phyloP scores from a whole-genome alignment of 768 basidiomycete species.

The Mycena metata region DNA sequence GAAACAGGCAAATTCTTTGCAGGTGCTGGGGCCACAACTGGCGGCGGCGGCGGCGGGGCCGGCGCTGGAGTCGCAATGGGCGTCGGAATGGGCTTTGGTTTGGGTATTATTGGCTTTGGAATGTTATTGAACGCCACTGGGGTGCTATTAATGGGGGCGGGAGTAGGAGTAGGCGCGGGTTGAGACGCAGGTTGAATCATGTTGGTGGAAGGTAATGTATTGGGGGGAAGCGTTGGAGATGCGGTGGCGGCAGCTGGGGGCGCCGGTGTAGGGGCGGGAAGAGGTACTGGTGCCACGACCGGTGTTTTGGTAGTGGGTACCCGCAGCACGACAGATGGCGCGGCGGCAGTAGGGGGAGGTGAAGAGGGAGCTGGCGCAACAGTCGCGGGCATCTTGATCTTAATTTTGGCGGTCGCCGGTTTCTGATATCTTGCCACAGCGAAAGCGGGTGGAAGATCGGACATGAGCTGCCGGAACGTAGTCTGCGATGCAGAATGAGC shows the following conservation, averaged over 20 bases:
- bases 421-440: conserved; percentile 74
- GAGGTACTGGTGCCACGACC: conserved; percentile 36
- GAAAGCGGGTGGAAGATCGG: conserved; percentile 79
- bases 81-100: conserved; percentile 43
- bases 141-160: conserved; percentile 34
- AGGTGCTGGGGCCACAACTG: conserved; percentile 42
- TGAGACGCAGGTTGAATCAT: conserved; percentile 39
- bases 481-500: conserved; percentile 60
- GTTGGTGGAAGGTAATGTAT: conserved; percentile 31
- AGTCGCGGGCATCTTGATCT: conserved; percentile 71
- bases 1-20: conserved; percentile 46
- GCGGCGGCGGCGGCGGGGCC: conserved; percentile 39
- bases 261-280: conserved; percentile 43
- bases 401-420: conserved; percentile 73
- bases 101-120: conserved; percentile 66
- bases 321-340: conserved; percentile 50
- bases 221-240: conserved; percentile 41
- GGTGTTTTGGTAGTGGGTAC: conserved; percentile 49
- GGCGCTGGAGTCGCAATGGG: conserved; percentile 44
- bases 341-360: conserved; percentile 32
- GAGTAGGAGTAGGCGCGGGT: conserved; percentile 22
- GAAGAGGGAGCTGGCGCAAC: conserved; percentile 43
- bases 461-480: conserved; percentile 80
- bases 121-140: conserved; percentile 58
- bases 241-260: conserved; percentile 40